phyloP scores from a whole-genome alignment of 768 basidiomycete species.

The Phylloporus sp. region DNA sequence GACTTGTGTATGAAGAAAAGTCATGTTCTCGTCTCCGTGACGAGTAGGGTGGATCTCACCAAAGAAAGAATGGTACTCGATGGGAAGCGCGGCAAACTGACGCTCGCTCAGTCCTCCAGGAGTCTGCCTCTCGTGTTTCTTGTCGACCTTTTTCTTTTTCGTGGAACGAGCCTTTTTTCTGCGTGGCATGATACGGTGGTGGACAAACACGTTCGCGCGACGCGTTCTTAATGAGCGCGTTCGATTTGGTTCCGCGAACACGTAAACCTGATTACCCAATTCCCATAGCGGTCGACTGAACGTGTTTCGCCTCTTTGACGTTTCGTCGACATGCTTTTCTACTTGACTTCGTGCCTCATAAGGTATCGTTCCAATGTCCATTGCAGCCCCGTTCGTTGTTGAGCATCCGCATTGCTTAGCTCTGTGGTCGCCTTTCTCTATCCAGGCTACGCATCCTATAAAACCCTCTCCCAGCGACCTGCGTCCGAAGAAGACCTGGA shows the following conservation, averaged over 20 bases:
- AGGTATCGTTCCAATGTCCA: slow-evolving; percentile 31
- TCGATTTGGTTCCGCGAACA: slow-evolving; percentile 7
- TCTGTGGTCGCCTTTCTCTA: slow-evolving; percentile 80
- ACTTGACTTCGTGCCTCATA: slow-evolving; percentile 37
- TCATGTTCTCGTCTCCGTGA: neutral
- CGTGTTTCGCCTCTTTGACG: no score
- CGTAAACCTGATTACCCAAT: slow-evolving; percentile 21
- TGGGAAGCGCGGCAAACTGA: slow-evolving; percentile 12
- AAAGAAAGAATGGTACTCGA: slow-evolving; percentile 9
- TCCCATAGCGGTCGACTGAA: neutral
- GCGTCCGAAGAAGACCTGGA: slow-evolving; percentile 82
- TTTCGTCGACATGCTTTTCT: slow-evolving; percentile 36
- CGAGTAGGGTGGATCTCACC: slow-evolving; percentile 13
- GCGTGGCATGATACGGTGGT: slow-evolving; percentile 24
- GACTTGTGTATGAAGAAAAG: slow-evolving; percentile 5
- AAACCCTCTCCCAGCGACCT: slow-evolving; percentile 82
- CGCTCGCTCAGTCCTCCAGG: slow-evolving; percentile 5
- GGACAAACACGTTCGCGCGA: slow-evolving; percentile 20
- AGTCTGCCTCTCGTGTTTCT: neutral
- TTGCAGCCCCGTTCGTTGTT: slow-evolving; percentile 21
- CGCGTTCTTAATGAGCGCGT: slow-evolving; percentile 29
- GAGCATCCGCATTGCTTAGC: slow-evolving; percentile 32
- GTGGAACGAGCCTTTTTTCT: slow-evolving; percentile 16
- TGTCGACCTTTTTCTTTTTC: slow-evolving; percentile 10
- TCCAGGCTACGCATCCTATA: slow-evolving; percentile 95